A percentile compares a stretch with the other conserved stretches of the same genome.
These are phyloP conservation scores for Albizia julibrissin DNA, from an alignment of 306 rosid genomes.

Conservation along the genomic window DNA sequence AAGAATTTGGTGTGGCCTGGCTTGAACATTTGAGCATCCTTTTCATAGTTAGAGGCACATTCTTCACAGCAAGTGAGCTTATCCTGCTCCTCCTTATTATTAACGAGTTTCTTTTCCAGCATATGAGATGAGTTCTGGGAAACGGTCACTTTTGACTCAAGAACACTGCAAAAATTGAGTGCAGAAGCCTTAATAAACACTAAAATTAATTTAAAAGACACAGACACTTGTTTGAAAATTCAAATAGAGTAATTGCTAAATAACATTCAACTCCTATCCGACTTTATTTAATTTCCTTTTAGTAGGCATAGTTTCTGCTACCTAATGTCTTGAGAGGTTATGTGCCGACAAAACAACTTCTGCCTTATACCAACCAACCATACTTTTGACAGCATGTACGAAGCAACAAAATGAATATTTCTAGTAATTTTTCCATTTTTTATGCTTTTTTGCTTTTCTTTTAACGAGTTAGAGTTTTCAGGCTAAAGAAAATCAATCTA, in stretches of 20 bases:
- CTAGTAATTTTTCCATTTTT: not conserved
- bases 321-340: conserved; percentile 34
- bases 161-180: conserved; percentile 48
- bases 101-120: conserved; percentile 56
- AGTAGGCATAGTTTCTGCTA: conserved; percentile 22
- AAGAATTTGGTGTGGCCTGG: conserved; percentile 56
- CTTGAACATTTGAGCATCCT: conserved; percentile 60
- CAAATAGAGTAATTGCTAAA: not conserved
- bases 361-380: conserved; percentile 39
- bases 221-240: not conserved
- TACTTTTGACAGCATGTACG: conserved; percentile 33
- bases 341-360: conserved; percentile 46
- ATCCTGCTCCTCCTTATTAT: conserved; percentile 46
- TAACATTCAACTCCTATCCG: not conserved
- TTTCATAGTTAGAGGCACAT: conserved; percentile 65
- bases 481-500: not conserved
- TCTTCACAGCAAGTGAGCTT: conserved; percentile 61
- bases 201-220: not conserved
- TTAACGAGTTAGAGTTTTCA: not conserved
- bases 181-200: conserved; percentile 15
- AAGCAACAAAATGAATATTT: conserved; percentile 28
- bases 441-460: not conserved
- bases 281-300: conserved; percentile 5
- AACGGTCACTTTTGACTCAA: conserved; percentile 51
- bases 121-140: conserved; percentile 44